A percentile compares a stretch with the other conserved stretches of the same genome.
phyloP scores from a whole-genome alignment of 352 stramenopile genomes.

The Nothophytophthora sp. region DNA sequence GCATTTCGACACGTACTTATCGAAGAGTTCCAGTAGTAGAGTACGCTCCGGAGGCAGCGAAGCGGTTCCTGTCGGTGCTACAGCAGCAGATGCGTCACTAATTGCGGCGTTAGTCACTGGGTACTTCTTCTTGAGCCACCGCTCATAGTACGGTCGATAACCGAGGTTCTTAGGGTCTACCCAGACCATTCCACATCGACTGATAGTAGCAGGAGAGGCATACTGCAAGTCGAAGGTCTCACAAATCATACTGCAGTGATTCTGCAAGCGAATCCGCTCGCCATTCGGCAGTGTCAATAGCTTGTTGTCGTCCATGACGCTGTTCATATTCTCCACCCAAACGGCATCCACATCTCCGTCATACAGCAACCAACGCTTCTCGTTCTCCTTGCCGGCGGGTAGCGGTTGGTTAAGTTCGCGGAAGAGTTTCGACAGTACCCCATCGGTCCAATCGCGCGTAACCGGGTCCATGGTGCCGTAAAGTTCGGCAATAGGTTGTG shows the following conservation, averaged over 20 bases:
- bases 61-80: conserved; percentile 9
- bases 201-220: conserved; percentile 94
- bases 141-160: conserved; percentile 94
- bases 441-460: conserved; percentile 96
- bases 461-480: conserved; percentile 96
- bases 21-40: conserved; percentile 87
- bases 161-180: conserved; percentile 96
- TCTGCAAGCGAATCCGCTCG: conserved; percentile 94
- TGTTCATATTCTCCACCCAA: conserved; percentile 99
- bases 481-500: conserved; percentile 92
- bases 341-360: conserved; percentile 96
- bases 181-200: conserved; percentile 96
- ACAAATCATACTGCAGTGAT: conserved; percentile 93
- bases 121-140: conserved; percentile 93
- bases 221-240: conserved; percentile 97
- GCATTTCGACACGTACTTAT: conserved; percentile 92
- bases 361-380: conserved; percentile 96
- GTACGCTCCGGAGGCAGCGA: conserved; percentile 43
- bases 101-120: conserved; percentile 31
- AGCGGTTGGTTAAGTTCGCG: conserved; percentile 94
- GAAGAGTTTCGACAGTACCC: conserved; percentile 94
- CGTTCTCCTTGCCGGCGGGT: conserved; percentile 87
- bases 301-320: conserved; percentile 98
- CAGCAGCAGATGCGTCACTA: background rate
- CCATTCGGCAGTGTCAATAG: conserved; percentile 95